Evolutionary conservation across 768 basidiomycete genomes (phyloP).

Genomic region (Amanita jacksonii): DNA sequence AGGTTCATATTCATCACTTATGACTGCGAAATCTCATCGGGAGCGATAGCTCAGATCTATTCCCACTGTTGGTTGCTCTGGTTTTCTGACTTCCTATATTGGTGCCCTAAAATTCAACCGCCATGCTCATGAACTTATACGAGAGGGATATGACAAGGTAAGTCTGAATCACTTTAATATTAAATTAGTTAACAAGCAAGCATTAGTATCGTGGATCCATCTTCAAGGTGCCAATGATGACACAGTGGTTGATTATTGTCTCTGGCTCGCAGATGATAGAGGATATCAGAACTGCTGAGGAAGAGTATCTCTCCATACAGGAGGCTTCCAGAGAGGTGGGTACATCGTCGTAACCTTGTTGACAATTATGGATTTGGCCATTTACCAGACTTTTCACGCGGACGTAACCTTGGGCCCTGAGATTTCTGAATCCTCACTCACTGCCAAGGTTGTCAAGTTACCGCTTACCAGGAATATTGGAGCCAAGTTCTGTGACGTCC

Average conservation of each 20-base stretch:
- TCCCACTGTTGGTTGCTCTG: too few relatives aligned
- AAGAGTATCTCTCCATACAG: slow-evolving; percentile 32
- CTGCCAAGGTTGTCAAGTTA: slow-evolving; percentile 18
- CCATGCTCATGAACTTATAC: slow-evolving; percentile 17
- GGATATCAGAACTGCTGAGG: slow-evolving; percentile 36
- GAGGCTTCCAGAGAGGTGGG: slow-evolving; percentile 22
- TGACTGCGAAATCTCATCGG: too few relatives aligned
- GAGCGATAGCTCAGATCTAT: too few relatives aligned
- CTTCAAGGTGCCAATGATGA: slow-evolving; percentile 35
- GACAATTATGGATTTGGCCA: too few relatives aligned
- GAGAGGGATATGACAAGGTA: slow-evolving; percentile 25
- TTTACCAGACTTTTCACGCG: slow-evolving; percentile 21
- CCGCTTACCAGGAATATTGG: slow-evolving; percentile 20
- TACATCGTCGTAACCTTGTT: too few relatives aligned
- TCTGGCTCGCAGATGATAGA: slow-evolving; percentile 31
- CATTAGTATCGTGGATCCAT: slow-evolving; percentile 18
- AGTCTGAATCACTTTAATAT: too few relatives aligned
- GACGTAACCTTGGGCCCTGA: slow-evolving; percentile 25
- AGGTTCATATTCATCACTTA: too few relatives aligned
- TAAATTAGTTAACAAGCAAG: too few relatives aligned
- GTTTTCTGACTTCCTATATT: too few relatives aligned
- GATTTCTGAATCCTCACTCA: slow-evolving; percentile 16
- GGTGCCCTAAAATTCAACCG: slow-evolving; percentile 19
- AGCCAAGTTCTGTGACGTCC: slow-evolving; percentile 17
- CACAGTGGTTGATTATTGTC: slow-evolving; percentile 37